phyloP scores from a whole-genome alignment of 768 basidiomycete species.

The Termitomyces eurrhizus region DNA sequence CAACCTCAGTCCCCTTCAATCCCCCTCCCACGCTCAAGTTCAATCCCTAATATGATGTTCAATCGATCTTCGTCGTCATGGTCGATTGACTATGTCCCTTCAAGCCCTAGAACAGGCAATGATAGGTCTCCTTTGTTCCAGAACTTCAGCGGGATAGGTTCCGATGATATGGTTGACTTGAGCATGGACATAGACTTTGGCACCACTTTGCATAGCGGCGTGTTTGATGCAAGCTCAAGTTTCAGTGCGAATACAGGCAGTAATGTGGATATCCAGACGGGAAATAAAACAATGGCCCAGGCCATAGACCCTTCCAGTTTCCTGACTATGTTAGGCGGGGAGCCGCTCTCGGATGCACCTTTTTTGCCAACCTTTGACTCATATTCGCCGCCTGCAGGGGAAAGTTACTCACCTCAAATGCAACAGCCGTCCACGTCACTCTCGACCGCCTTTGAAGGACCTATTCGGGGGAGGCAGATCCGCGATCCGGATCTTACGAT shows the following conservation, averaged over 20 bases:
- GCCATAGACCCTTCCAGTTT: slow-evolving; percentile 26
- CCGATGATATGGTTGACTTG: not conserved
- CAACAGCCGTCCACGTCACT: not conserved
- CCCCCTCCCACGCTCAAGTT: slow-evolving; percentile 5
- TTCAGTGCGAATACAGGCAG: not conserved
- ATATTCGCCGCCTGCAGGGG: slow-evolving; percentile 7
- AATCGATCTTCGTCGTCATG: slow-evolving; percentile 5
- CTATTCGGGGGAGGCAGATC: not conserved
- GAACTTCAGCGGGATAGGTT: not conserved
- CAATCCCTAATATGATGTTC: slow-evolving; percentile 2
- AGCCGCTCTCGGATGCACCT: slow-evolving; percentile 35
- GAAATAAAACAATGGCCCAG: slow-evolving; percentile 10
- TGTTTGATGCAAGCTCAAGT: not conserved
- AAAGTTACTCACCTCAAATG: slow-evolving; percentile 5
- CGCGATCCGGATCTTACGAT: slow-evolving; percentile 16
- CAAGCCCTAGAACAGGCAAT: slow-evolving; percentile 1
- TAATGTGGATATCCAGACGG: not conserved
- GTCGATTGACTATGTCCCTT: slow-evolving; percentile 6
- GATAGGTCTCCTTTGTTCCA: not conserved
- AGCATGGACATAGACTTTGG: slow-evolving; percentile 11
- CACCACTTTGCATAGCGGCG: not conserved
- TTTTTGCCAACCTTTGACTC: slow-evolving; percentile 26
- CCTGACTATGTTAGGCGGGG: slow-evolving; percentile 37
- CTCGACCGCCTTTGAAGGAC: not conserved
- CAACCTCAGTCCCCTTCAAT: slow-evolving; percentile 14